Evolutionary conservation across 495 filamentous ascomycete genomes (phyloP).

Genomic region (Talaromyces wortmannii): DNA sequence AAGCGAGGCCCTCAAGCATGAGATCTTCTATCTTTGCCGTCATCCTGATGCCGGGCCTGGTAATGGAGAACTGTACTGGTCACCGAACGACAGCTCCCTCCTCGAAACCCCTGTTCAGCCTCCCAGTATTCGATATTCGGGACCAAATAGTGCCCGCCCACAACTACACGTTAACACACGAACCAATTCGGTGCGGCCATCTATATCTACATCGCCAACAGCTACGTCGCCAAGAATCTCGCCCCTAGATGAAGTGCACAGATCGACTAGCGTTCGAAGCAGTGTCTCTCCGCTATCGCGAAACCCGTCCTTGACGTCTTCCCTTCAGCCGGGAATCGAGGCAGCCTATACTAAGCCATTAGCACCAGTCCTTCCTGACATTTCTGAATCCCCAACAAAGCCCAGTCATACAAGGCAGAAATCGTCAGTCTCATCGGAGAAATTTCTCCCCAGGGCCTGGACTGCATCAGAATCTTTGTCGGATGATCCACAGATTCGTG

Average conservation of each 20-base stretch:
- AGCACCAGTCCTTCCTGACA: slow-evolving; percentile 15
- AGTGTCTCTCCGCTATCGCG: neutral
- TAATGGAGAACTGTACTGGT: slow-evolving; percentile 20
- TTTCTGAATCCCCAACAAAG: slow-evolving; percentile 12
- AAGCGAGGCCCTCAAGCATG: slow-evolving; percentile 35
- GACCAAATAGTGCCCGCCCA: slow-evolving; percentile 22
- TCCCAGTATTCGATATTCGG: slow-evolving; percentile 28
- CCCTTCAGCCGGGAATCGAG: slow-evolving; percentile 1
- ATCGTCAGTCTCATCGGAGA: slow-evolving; percentile 32
- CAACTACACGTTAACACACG: slow-evolving; percentile 24
- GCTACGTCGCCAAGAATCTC: slow-evolving; percentile 17
- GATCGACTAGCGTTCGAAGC: neutral
- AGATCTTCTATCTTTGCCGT: slow-evolving; percentile 33
- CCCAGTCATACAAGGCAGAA: slow-evolving; percentile 24
- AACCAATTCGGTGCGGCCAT: slow-evolving; percentile 18
- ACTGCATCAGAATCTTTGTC: slow-evolving; percentile 25
- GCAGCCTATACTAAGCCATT: neutral
- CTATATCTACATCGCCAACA: slow-evolving; percentile 22
- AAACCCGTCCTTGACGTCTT: slow-evolving; percentile 1
- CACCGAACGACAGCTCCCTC: slow-evolving; percentile 16
- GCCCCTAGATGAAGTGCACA: slow-evolving; percentile 9
- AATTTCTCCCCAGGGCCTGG: slow-evolving; percentile 29
- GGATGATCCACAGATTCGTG: slow-evolving; percentile 35
- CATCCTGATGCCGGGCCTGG: slow-evolving; percentile 26
- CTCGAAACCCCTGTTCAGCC: slow-evolving; percentile 22